Conservation (phyloP, 106 monocot species). For the Dendrobium officinale region DNA sequence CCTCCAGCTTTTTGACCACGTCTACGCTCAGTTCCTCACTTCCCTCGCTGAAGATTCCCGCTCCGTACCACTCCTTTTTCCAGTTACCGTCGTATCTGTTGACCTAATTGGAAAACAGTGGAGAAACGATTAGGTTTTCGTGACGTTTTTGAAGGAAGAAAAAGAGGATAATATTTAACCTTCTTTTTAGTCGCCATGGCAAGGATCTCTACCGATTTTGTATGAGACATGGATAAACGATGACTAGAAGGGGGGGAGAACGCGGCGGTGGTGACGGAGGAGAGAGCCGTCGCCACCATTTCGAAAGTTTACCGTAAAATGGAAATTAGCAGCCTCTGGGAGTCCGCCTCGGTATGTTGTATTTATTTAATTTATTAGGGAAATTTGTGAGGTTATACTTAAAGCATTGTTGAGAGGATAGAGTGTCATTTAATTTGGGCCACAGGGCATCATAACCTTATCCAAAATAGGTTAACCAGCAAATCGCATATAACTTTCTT, state of each 20-base stretch:
- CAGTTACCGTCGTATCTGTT: slow-evolving; percentile 72
- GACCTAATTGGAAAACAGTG: slow-evolving; percentile 25
- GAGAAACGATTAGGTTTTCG: neutral
- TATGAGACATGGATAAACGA: neutral
- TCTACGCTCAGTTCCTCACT: slow-evolving; percentile 67
- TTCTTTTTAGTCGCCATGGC: slow-evolving; percentile 84
- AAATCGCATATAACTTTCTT: too few species aligned
- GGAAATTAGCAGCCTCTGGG: too few species aligned
- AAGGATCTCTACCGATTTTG: slow-evolving; percentile 24
- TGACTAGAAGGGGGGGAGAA: slow-evolving; percentile 10
- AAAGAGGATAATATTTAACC: slow-evolving; percentile 15
- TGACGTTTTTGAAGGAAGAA: neutral
- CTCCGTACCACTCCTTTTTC: slow-evolving; percentile 91
- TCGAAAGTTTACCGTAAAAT: neutral
- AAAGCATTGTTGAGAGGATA: too few species aligned
- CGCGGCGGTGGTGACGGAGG: slow-evolving; percentile 14
- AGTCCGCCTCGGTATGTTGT: too few species aligned
- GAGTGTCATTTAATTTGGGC: neutral
- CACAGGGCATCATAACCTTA: neutral
- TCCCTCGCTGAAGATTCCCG: slow-evolving; percentile 71
- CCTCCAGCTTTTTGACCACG: slow-evolving; percentile 83
- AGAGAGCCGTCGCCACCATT: slow-evolving; percentile 12
- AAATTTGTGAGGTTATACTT: too few species aligned
- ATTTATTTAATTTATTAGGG: too few species aligned
- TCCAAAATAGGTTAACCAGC: too few species aligned